A percentile compares a stretch with the other conserved stretches of the same genome.
Evolutionary conservation across 1,139 yeast genomes (phyloP).

Genomic region (Diutina pseudorugosa): DNA sequence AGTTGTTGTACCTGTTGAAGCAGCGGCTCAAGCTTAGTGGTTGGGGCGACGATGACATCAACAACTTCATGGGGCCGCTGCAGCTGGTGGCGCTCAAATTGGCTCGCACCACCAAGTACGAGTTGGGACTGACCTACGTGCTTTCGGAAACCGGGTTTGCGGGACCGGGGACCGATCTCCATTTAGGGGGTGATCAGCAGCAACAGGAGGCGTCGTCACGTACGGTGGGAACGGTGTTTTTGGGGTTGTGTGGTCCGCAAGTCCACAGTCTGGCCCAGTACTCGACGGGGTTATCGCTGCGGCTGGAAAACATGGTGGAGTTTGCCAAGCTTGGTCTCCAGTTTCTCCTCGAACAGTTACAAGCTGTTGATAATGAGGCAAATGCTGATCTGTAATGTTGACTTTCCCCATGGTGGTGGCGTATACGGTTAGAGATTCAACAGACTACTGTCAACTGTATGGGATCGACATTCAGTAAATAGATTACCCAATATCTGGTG

Average conservation of each 20-base stretch:
- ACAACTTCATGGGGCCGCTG: constrained; percentile 68
- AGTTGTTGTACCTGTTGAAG: constrained; percentile 63
- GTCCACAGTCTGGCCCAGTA: constrained; percentile 41
- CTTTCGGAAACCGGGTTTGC: constrained; percentile 84
- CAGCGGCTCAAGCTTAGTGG: constrained; percentile 68
- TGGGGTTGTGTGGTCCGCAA: constrained; percentile 60
- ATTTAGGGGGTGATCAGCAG: constrained; percentile 13
- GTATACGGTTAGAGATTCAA: too few relatives aligned
- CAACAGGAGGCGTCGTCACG: constrained; percentile 34
- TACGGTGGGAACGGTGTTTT: constrained; percentile 56
- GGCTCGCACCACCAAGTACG: constrained; percentile 70
- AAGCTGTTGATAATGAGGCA: constrained; percentile 1
- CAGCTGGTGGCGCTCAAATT: constrained; percentile 63
- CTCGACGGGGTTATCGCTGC: constrained; percentile 33
- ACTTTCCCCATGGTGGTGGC: too few relatives aligned
- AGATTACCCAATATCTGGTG: too few relatives aligned
- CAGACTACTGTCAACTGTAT: too few relatives aligned
- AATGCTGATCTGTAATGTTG: too few relatives aligned
- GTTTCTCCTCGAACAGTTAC: constrained; percentile 37
- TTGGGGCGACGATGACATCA: constrained; percentile 62
- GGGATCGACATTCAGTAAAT: too few relatives aligned
- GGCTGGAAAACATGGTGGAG: constrained; percentile 59
- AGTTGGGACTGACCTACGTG: constrained; percentile 72
- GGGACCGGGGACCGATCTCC: constrained; percentile 50
- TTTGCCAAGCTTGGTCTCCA: constrained; percentile 61